A percentile compares a stretch with the other conserved stretches of the same genome.
Evolutionary conservation across 805 yeast species (phyloP).

Genomic region (Hanseniaspora guilliermondii): DNA sequence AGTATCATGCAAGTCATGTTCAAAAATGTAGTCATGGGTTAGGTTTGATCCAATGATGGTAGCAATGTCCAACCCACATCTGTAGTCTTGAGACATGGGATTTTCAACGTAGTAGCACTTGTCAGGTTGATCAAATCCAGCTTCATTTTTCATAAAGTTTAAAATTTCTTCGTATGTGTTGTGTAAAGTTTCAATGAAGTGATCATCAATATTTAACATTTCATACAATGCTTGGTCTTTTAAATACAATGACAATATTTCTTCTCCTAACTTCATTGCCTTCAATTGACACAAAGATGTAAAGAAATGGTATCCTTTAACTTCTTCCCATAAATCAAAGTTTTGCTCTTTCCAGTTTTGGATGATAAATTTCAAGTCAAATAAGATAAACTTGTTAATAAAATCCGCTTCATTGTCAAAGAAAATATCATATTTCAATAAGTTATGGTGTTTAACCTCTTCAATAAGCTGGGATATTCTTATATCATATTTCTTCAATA

Average conservation of each 20-base stretch:
- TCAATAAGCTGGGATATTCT: conserved; percentile 24
- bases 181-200: conserved; percentile 19
- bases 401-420: conserved; percentile 29
- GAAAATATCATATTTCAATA: conserved; percentile 6
- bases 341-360: conserved; percentile 50
- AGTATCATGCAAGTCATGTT: conserved; percentile 25
- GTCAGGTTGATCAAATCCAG: conserved; percentile 29
- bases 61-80: conserved; percentile 75
- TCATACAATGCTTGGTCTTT: conserved; percentile 6
- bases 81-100: conserved; percentile 35
- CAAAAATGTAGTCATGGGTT: conserved; percentile 29
- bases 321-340: conserved; percentile 94
- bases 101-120: conserved; percentile 59
- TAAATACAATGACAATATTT: conserved; percentile 23
- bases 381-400: conserved; percentile 43
- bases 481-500: conserved; percentile 28
- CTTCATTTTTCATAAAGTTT: conserved; percentile 23
- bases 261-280: conserved; percentile 49
- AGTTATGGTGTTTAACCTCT: conserved; percentile 12
- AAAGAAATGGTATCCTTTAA: conserved; percentile 62
- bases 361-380: conserved; percentile 56
- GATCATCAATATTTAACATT: not conserved
- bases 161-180: conserved; percentile 19
- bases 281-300: conserved; percentile 64
- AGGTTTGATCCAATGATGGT: conserved; percentile 36